A percentile compares a stretch with the other conserved stretches of the same genome.
phyloP scores from a whole-genome alignment of 1,284 basidiomycete species.

The Boletus mariae region DNA sequence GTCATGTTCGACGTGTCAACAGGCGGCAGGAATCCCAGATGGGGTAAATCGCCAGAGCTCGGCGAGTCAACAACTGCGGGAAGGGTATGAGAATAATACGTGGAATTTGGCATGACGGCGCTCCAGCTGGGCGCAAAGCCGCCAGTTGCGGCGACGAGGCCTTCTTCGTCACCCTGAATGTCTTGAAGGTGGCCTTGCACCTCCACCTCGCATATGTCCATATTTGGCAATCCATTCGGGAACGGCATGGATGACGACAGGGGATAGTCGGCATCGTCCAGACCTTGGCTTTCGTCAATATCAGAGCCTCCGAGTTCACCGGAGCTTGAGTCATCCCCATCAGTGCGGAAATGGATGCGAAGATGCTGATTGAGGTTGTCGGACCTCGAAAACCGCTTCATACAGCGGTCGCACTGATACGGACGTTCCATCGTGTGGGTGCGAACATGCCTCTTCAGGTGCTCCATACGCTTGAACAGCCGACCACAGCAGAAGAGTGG shows the following conservation, averaged over 20 bases:
- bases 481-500: conserved; percentile 77
- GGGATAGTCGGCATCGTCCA: conserved; percentile 28
- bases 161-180: conserved; percentile 59
- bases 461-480: conserved; percentile 86
- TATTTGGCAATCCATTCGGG: conserved; percentile 35
- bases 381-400: conserved; percentile 78
- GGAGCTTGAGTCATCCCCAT: conserved; percentile 27
- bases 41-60: conserved; percentile 21
- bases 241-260: conserved; percentile 27
- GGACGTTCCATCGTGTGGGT: conserved; percentile 90
- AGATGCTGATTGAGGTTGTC: conserved; percentile 84
- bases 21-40: conserved; percentile 24
- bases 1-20: conserved; percentile 25
- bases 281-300: conserved; percentile 29
- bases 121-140: conserved; percentile 17
- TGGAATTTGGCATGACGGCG: conserved; percentile 6
- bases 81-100: conserved; percentile 25
- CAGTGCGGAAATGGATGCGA: conserved; percentile 65
- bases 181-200: conserved; percentile 54
- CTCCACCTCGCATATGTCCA: conserved; percentile 58
- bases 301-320: conserved; percentile 26
- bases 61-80: conserved; percentile 16
- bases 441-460: conserved; percentile 80
- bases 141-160: conserved; percentile 37
- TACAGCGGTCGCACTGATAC: conserved; percentile 68